Conservation (phyloP, 2,329 filamentous ascomycete species). For the Ceratocystis cacaofunesta region DNA sequence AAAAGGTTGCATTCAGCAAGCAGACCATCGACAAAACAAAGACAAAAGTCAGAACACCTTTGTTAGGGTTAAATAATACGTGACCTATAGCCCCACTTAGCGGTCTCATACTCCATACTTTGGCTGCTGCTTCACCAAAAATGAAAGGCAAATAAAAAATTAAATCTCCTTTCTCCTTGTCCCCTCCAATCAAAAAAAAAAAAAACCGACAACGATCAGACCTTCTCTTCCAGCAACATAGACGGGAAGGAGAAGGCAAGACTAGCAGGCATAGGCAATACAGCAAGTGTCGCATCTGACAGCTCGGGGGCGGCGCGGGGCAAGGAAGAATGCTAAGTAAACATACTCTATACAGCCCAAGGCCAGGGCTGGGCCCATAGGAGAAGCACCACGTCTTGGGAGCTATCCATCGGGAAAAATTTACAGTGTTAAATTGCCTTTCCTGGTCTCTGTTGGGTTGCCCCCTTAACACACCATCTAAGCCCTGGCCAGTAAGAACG, state of each 20-base stretch:
- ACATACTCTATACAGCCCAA: neutral
- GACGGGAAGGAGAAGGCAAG: neutral
- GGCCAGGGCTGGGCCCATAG: neutral
- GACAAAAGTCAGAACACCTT: no score
- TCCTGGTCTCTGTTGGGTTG: neutral
- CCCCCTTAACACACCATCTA: neutral
- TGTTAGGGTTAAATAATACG: no score
- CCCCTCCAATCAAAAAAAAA: neutral
- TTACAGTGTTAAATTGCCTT: no score
- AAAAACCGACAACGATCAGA: neutral
- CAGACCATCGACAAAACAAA: no score
- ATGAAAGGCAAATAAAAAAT: neutral
- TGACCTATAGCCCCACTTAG: no score
- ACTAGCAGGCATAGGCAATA: slow-evolving; percentile 1
- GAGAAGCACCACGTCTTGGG: no score
- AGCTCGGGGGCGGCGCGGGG: slow-evolving; percentile 1
- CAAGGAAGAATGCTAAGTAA: neutral
- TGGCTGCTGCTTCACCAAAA: no score
- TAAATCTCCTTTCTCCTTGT: neutral
- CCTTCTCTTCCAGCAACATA: neutral
- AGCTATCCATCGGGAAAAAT: no score
- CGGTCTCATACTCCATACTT: no score
- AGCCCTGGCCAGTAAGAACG: neutral
- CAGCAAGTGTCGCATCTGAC: slow-evolving; percentile 6
- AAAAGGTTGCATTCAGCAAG: no score